A percentile compares a stretch with the other conserved stretches of the same genome.
These are phyloP conservation scores for Penicillium turbatum DNA, from an alignment of 495 filamentous ascomycete species.

Conservation along the genomic window DNA sequence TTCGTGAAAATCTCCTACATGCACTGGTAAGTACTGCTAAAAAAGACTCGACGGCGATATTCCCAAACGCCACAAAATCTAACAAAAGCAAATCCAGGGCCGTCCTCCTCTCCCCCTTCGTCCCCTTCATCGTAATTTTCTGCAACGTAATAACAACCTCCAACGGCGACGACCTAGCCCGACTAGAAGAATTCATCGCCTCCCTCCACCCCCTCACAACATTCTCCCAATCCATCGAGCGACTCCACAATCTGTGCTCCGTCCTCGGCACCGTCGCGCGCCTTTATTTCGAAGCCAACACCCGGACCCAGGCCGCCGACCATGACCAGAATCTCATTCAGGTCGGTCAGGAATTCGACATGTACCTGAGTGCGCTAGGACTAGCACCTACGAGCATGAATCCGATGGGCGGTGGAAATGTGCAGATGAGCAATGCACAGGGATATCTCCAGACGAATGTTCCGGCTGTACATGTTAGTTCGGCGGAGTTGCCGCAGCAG, in stretches of 20 bases:
- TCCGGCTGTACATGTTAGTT: conserved; percentile 3
- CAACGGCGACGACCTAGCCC: conserved; percentile 43
- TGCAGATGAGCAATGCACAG: neutral
- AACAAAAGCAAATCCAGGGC: conserved; percentile 41
- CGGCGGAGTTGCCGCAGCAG: conserved; percentile 1
- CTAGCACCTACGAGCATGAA: conserved; percentile 45
- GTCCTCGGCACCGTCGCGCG: conserved; percentile 58
- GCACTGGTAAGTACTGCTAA: conserved; percentile 50
- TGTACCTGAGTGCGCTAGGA: conserved; percentile 59
- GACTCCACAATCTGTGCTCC: conserved; percentile 56
- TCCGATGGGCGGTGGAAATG: neutral
- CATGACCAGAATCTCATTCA: conserved; percentile 43
- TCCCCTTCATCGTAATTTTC: conserved; percentile 67
- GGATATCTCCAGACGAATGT: conserved; percentile 12
- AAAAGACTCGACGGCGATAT: neutral
- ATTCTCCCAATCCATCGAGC: conserved; percentile 53
- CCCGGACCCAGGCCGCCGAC: conserved; percentile 39
- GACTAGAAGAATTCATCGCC: conserved; percentile 52
- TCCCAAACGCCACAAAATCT: neutral
- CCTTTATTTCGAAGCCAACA: conserved; percentile 58
- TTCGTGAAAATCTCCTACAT: conserved; percentile 53
- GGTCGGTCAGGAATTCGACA: conserved; percentile 58
- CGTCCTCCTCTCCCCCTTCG: conserved; percentile 61
- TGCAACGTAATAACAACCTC: conserved; percentile 57
- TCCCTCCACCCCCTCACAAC: conserved; percentile 50